Evolutionary conservation across 305 asterid genomes (phyloP).

Genomic region (Andrographis paniculata): DNA sequence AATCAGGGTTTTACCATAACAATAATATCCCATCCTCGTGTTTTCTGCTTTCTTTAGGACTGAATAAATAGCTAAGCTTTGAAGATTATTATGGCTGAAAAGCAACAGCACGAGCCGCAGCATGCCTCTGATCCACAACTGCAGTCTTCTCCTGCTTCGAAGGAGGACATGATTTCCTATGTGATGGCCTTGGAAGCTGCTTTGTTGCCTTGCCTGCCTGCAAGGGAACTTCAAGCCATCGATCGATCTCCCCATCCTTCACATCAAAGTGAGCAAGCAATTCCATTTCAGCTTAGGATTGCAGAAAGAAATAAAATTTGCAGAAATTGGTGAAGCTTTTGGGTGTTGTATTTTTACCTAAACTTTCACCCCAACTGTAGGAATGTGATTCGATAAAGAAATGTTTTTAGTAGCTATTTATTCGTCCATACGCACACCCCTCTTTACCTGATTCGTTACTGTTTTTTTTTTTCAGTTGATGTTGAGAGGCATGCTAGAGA

Average conservation of each 20-base stretch:
- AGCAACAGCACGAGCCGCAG: slow-evolving; percentile 47
- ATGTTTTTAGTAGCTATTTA: no score
- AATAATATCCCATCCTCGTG: no score
- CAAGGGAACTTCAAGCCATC: slow-evolving; percentile 89
- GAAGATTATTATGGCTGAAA: slow-evolving; percentile 79
- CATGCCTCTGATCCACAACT: slow-evolving; percentile 32
- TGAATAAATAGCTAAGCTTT: no score
- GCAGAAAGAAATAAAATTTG: background rate
- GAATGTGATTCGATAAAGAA: no score
- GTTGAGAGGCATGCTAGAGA: slow-evolving; percentile 97
- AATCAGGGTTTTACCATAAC: no score
- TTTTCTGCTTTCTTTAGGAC: no score
- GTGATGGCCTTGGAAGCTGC: slow-evolving; percentile 90
- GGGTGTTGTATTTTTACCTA: no score
- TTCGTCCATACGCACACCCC: no score
- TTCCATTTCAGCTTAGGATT: background rate
- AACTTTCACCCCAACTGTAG: no score
- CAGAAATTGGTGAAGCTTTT: no score
- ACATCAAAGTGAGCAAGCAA: slow-evolving; percentile 64
- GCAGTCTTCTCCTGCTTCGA: slow-evolving; percentile 35
- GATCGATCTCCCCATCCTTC: slow-evolving; percentile 96
- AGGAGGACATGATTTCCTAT: slow-evolving; percentile 57
- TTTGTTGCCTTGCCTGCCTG: slow-evolving; percentile 90
- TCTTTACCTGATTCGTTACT: no score
- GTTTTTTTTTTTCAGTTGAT: slow-evolving; percentile 45